These are phyloP conservation scores for Stagonosporopsis vannaccii DNA, from an alignment of 2,329 filamentous ascomycete genomes.

Conservation along the genomic window DNA sequence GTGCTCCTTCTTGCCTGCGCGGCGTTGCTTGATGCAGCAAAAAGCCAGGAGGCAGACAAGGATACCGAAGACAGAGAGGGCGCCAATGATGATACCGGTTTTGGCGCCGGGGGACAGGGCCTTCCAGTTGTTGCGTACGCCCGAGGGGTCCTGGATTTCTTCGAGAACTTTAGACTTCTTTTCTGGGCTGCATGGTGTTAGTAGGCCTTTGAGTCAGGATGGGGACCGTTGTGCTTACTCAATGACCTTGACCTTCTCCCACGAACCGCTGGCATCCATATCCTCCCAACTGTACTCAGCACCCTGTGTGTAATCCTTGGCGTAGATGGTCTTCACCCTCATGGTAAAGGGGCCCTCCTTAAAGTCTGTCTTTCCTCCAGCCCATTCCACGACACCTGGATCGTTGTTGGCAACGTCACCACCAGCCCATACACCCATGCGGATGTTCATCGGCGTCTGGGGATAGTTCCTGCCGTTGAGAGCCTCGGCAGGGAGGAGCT, in stretches of 20 bases:
- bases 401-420: slow-evolving; percentile 57
- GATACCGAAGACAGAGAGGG: slow-evolving; percentile 38
- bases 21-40: slow-evolving; percentile 51
- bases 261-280: slow-evolving; percentile 60
- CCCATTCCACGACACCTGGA: slow-evolving; percentile 58
- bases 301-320: slow-evolving; percentile 64
- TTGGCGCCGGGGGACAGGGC: slow-evolving; percentile 44
- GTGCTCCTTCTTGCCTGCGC: slow-evolving; percentile 45
- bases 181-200: slow-evolving; percentile 19
- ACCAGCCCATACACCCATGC: slow-evolving; percentile 72
- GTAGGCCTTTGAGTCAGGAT: too few species aligned
- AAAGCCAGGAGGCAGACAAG: slow-evolving; percentile 39
- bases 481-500: slow-evolving; percentile 66
- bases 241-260: slow-evolving; percentile 61
- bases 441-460: slow-evolving; percentile 76
- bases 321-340: slow-evolving; percentile 70
- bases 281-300: slow-evolving; percentile 71
- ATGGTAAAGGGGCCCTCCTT: slow-evolving; percentile 72
- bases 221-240: slow-evolving; percentile 40
- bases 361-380: slow-evolving; percentile 74
- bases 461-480: slow-evolving; percentile 67
- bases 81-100: slow-evolving; percentile 45
- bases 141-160: slow-evolving; percentile 46
- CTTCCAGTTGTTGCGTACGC: slow-evolving; percentile 45
- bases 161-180: slow-evolving; percentile 43